Base-by-base conservation (phyloP, 2,329 filamentous ascomycete species). In the Mycosphaerella sp. region DNA sequence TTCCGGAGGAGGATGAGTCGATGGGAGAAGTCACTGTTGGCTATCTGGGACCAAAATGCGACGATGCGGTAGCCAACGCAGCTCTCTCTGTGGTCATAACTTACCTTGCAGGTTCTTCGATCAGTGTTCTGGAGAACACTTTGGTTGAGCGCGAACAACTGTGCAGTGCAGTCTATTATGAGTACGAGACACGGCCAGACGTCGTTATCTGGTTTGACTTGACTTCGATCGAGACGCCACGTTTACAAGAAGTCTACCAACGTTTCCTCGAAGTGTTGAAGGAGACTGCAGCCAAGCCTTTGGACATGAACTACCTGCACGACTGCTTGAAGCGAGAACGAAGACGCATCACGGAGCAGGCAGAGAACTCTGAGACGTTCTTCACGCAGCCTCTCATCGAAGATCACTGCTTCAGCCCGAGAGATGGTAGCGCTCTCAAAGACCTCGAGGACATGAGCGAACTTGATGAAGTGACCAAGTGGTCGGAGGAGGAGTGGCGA, bases 1-100 rank as follows among this genome's bases (percentile, higher is more conserved):
- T 98, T 64, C 93, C 93, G 0, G 93, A 98, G 68, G 92, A 96
- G 65, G 93, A 98, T 62, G 93, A 98, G 68, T 92, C 89, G 0
- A 87, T 85, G 53, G 93, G 93, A 38, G 92, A 97, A 67, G 83
- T 97, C 47, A 75, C 89, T 46, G 83, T 96, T 17, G 86, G 81
- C 1, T 95, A 95, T 73, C 83, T 97, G 52, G 93, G 93, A 0
- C 93, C 93, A 0, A 79, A 85, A 63, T 90, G 86, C 69, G 86
- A 81, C 50, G 84, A 96, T 54, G 55, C 64, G 36, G 26, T 71
- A 36, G 64, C 64, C 66, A 76, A 81, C 9, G 85, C 84, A 11
- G 93, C 91, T 1, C 74, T 96, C 3, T 87, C 87, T 59, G 82
- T 95, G 48, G 74, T 95, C 2, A 78, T 95, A 39, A 84, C 86